phyloP scores from a whole-genome alignment of 1,284 basidiomycete species.

The Mycena citricolor region DNA sequence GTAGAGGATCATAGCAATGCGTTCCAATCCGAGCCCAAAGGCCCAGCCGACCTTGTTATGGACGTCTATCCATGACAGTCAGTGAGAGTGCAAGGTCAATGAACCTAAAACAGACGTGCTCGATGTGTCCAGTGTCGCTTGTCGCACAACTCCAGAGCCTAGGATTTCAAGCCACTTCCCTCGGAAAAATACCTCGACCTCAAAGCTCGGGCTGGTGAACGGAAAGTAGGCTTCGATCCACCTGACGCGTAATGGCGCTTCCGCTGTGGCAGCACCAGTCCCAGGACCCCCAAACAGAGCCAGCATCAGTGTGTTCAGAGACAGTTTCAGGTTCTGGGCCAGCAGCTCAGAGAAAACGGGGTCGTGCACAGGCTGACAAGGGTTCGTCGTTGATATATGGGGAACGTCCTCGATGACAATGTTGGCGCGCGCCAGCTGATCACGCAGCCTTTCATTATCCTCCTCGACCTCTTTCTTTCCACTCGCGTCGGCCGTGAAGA shows the following conservation, averaged over 20 bases:
- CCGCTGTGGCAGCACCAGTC: constrained; percentile 35
- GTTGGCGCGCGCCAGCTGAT: constrained; percentile 63
- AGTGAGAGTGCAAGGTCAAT: constrained; percentile 12
- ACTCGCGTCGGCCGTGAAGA: constrained; percentile 59
- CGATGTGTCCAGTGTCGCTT: constrained; percentile 84
- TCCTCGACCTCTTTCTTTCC: constrained; percentile 61
- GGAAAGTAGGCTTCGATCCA: constrained; percentile 99
- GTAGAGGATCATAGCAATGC: constrained; percentile 98
- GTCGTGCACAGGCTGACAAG: constrained; percentile 79
- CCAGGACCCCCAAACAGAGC: constrained; percentile 69
- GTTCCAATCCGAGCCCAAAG: constrained; percentile 95
- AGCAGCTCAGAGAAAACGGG: constrained; percentile 70
- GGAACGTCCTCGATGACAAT: constrained; percentile 88
- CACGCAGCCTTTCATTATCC: constrained; percentile 64
- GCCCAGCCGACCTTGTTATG: constrained; percentile 93
- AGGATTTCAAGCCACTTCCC: constrained; percentile 98
- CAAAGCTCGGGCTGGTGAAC: constrained; percentile 96
- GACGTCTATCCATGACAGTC: constrained; percentile 51
- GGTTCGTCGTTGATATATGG: constrained; percentile 73
- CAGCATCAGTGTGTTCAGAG: constrained; percentile 86
- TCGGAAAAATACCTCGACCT: constrained; percentile 96
- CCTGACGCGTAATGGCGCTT: constrained; percentile 78
- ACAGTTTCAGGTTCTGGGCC: constrained; percentile 86
- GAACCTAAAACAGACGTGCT: constrained; percentile 51
- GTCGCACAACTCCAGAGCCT: constrained; percentile 90